Evolutionary conservation across 2,329 filamentous ascomycete genomes (phyloP).

Genomic region (Cryphonectria naterciae): DNA sequence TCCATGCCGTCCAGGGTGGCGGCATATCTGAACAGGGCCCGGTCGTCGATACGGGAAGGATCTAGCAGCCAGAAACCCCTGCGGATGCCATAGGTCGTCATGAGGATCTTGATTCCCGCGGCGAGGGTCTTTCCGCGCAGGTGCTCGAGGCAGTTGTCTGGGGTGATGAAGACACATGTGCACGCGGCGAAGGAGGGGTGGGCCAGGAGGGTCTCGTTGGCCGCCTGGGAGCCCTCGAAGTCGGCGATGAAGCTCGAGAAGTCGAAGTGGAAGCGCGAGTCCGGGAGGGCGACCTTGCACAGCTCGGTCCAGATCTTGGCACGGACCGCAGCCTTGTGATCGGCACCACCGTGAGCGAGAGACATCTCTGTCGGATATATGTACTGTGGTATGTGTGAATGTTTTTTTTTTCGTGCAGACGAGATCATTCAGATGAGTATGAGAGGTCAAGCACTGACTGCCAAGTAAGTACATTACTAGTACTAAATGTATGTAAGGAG

Average conservation of each 20-base stretch:
- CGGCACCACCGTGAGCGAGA: background rate
- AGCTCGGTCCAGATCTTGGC: conserved; percentile 41
- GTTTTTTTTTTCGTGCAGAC: no score
- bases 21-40: conserved; percentile 38
- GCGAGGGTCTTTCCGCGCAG: conserved; percentile 43
- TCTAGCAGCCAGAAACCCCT: conserved; percentile 48
- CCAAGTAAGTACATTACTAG: no score
- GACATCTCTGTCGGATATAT: background rate
- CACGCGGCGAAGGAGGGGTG: conserved; percentile 40
- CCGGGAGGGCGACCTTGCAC: conserved; percentile 43
- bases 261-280: conserved; percentile 48
- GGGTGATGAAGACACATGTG: conserved; percentile 43
- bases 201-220: conserved; percentile 37
- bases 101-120: conserved; percentile 46
- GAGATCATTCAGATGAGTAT: background rate
- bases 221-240: conserved; percentile 43
- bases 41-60: conserved; percentile 37
- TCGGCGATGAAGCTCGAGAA: conserved; percentile 48
- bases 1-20: conserved; percentile 50
- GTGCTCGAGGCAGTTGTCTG: conserved; percentile 49
- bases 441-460: no score
- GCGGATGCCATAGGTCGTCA: conserved; percentile 46
- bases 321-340: conserved; percentile 31
- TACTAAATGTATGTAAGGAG: no score
- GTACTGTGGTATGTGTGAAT: background rate